phyloP scores from a whole-genome alignment of 495 filamentous ascomycete species.

The Lindgomyces ingoldianus region DNA sequence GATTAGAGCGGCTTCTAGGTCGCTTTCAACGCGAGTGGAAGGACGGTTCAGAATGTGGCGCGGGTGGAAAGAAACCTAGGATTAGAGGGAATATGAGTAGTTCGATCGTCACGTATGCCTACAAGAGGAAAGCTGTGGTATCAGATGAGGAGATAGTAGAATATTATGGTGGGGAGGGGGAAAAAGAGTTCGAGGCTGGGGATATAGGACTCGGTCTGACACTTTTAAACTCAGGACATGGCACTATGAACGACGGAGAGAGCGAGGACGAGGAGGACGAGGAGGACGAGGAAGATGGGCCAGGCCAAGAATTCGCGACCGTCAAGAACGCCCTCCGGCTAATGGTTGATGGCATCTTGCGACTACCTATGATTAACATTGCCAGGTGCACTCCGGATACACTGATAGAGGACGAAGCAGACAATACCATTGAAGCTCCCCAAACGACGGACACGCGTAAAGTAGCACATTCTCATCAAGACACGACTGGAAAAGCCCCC shows the following conservation, averaged over 20 bases:
- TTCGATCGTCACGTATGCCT: slow-evolving; percentile 4
- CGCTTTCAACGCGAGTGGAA: background rate
- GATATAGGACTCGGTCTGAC: background rate
- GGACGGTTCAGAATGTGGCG: background rate
- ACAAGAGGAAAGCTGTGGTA: background rate
- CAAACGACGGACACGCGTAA: no score
- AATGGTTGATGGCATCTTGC: slow-evolving; percentile 1
- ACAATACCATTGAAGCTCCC: background rate
- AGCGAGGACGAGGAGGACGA: slow-evolving; percentile 11
- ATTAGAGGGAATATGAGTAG: background rate
- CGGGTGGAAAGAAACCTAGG: background rate
- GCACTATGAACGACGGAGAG: background rate
- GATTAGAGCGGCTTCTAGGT: background rate
- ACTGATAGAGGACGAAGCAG: background rate
- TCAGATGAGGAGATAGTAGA: background rate
- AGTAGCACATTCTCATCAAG: no score
- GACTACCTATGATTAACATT: slow-evolving; percentile 7
- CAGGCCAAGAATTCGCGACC: background rate
- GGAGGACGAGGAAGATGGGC: slow-evolving; percentile 1
- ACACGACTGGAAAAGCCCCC: no score
- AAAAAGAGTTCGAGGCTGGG: background rate
- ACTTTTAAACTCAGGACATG: background rate
- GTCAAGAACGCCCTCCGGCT: background rate
- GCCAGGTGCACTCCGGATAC: background rate
- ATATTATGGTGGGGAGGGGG: background rate